Conservation (phyloP, 1,284 basidiomycete genomes). For the Rhizoctonia solani region DNA sequence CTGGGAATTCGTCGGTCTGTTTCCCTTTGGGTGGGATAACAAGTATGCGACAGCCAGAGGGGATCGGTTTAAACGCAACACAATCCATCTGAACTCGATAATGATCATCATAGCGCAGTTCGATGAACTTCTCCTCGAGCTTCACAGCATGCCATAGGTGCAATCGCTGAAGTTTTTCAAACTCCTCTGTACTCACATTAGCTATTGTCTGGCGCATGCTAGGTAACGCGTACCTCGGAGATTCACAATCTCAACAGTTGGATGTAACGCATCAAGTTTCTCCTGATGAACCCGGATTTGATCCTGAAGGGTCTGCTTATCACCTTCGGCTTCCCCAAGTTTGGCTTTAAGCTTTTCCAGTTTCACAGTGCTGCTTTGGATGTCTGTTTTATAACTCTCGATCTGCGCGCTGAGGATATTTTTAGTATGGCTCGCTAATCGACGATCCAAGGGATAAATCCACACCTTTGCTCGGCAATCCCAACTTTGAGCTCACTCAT, state of each 20-base stretch:
- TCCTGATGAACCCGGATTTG: constrained; percentile 28
- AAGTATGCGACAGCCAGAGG: constrained; percentile 20
- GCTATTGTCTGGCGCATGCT: background rate
- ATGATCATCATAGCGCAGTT: constrained; percentile 7
- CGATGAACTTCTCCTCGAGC: constrained; percentile 26
- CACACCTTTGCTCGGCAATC: constrained; percentile 53
- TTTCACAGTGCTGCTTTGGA: constrained; percentile 45
- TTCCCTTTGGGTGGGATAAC: constrained; percentile 12
- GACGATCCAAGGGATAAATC: background rate
- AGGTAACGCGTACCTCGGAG: constrained; percentile 10
- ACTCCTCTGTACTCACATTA: background rate
- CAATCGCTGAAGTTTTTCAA: constrained; percentile 21
- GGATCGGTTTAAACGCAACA: background rate
- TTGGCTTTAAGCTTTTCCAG: constrained; percentile 47
- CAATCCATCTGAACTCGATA: constrained; percentile 25
- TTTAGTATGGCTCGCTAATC: constrained; percentile 31
- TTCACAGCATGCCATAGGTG: constrained; percentile 28
- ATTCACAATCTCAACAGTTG: constrained; percentile 27
- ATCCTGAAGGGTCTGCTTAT: constrained; percentile 34
- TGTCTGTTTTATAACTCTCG: constrained; percentile 46
- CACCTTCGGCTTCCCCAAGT: constrained; percentile 44
- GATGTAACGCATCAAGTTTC: constrained; percentile 19
- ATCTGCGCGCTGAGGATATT: constrained; percentile 46
- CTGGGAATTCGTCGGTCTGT: constrained; percentile 21
- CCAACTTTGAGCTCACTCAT: constrained; percentile 51